Evolutionary conservation across 2,329 filamentous ascomycete genomes (phyloP), one percentile per base, ranked within the genome.

Genomic region (Alternaria solani): DNA sequence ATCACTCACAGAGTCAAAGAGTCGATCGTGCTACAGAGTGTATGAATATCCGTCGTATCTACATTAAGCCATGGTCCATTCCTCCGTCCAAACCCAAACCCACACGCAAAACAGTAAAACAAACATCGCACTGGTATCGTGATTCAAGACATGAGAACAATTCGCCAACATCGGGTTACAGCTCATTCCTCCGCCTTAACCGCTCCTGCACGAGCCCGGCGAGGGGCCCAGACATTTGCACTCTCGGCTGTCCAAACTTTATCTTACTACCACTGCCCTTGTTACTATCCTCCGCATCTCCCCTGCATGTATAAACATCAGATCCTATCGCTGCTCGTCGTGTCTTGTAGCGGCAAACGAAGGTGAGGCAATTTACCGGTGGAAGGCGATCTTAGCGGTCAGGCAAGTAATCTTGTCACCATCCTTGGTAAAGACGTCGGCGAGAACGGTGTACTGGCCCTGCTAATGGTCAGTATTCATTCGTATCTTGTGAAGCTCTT

Each of bases 401-500:
- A 99, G 84, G 81, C 95, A 99, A 61, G 94, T 96, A 66, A 99
- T 91, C 75, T 88, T 89, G 66, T 89, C 83, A 58, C 87, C 84
- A 52, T 96, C 89, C 62, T 83, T 85, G 68, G 87, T 93, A 80
- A 88, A 90, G 49, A 96, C 94, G 75, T 98, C 92, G 42, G 94
- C 95, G 39, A 89, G 81, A 36, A 99, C 95, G 18, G 87, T 91
- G 85, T 97, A 99, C 75, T 88, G 94, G 76, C 94, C 95, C 93
- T 95, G 66, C 39, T 3, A 1, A 20, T 51, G 18, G 41, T 75
- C 61, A 74, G 66, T 52, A 47, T 43, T 5, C 9, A n/a, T 8
- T 12, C 8, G 7, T 11, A 5, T 7, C 2, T 16, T 25, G 3
- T 41, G 1, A 16, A 41, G 14, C 18, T 42, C 39, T n/a, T 26